These are phyloP conservation scores for Stachybotrys echinatus DNA, from an alignment of 2,329 filamentous ascomycete genomes.

Conservation along the genomic window DNA sequence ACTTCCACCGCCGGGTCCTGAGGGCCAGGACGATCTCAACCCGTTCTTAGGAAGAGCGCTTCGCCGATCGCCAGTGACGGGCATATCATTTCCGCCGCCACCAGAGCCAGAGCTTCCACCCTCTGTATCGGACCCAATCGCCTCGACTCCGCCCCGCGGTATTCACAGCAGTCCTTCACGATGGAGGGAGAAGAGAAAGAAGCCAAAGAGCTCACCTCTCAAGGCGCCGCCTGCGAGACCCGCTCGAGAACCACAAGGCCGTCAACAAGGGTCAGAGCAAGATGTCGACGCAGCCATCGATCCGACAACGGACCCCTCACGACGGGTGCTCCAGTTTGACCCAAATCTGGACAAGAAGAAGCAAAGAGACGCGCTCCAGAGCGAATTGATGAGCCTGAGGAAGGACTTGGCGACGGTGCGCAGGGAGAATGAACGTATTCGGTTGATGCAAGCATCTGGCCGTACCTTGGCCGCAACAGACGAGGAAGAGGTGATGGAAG, in stretches of 20 bases:
- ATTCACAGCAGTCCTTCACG: conserved; percentile 56
- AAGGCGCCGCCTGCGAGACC: conserved; percentile 36
- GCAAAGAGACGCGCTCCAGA: conserved; percentile 45
- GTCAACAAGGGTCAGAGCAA: conserved; percentile 1
- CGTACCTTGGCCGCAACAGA: conserved; percentile 26
- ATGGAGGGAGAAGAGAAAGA: conserved; percentile 28
- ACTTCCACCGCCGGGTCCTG: conserved; percentile 35
- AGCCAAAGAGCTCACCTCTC: conserved; percentile 42
- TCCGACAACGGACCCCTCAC: conserved; percentile 27
- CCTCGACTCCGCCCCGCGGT: conserved; percentile 50
- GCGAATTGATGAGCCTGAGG: conserved; percentile 51
- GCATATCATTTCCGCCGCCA: conserved; percentile 8
- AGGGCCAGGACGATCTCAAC: conserved; percentile 21
- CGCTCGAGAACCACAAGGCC: neutral
- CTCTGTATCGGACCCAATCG: conserved; percentile 45
- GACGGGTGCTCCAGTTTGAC: conserved; percentile 35
- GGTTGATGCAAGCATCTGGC: conserved; percentile 32
- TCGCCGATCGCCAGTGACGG: conserved; percentile 22
- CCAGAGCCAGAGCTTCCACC: conserved; percentile 62
- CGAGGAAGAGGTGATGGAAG: conserved; percentile 31
- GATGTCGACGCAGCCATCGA: neutral
- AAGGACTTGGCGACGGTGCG: conserved; percentile 52
- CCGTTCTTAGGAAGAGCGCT: conserved; percentile 22
- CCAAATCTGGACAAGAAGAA: conserved; percentile 44
- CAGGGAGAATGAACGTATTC: conserved; percentile 53